Percentiles rank a stretch among this genome's conserved stretches.
phyloP scores from a whole-genome alignment of 169 alveolate species.

The Plasmodium ovale region DNA sequence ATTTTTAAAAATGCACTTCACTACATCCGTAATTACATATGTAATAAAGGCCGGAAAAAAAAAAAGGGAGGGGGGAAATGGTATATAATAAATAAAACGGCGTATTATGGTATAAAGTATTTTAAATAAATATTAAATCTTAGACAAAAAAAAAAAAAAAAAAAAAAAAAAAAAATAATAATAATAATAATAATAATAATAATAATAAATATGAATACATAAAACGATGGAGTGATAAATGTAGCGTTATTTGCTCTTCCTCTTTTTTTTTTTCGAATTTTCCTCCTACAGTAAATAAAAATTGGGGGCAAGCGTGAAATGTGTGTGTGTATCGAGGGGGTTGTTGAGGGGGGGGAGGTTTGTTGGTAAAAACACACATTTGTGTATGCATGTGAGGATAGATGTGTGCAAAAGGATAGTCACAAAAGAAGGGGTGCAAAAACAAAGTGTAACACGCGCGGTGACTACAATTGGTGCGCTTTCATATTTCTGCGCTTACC shows the following conservation, averaged over 20 bases:
- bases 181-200: neutral
- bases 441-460: too few species aligned
- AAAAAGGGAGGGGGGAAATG: neutral
- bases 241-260: conserved; percentile 28
- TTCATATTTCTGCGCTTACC: conserved; percentile 33
- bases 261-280: conserved; percentile 58
- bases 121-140: conserved; percentile 27
- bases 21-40: neutral
- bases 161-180: conserved; percentile 1
- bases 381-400: neutral
- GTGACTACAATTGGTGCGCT: neutral
- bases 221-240: neutral
- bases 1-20: neutral
- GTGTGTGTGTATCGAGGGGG: too few species aligned
- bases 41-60: neutral
- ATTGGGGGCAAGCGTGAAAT: neutral
- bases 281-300: conserved; percentile 40
- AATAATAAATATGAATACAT: neutral
- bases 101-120: neutral
- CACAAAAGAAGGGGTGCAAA: neutral
- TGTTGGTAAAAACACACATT: neutral
- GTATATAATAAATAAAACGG: neutral
- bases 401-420: neutral
- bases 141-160: conserved; percentile 30
- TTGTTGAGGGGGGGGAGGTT: neutral